phyloP scores from a whole-genome alignment of 352 stramenopile genomes.

The Phytophthora hibernalis region DNA sequence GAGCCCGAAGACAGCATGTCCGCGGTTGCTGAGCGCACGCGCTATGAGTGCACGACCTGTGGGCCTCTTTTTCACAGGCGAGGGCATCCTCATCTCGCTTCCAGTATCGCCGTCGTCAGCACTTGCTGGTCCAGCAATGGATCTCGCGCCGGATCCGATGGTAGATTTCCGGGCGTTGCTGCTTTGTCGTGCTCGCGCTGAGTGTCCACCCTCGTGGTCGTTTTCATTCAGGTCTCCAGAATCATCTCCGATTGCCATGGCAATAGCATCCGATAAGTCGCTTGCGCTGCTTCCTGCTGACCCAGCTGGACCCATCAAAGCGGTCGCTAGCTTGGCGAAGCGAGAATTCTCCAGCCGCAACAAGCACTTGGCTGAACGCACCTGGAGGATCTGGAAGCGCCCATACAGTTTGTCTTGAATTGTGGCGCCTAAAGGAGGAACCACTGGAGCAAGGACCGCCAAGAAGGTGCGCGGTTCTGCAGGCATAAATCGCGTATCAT shows the following conservation, averaged over 20 bases:
- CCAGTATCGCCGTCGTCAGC: conserved; percentile 31
- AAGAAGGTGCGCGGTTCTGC: conserved; percentile 70
- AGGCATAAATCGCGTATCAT: conserved; percentile 76
- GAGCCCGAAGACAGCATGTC: conserved; percentile 28
- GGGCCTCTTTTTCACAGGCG: conserved; percentile 66
- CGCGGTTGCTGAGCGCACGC: conserved; percentile 50
- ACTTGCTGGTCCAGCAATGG: conserved; percentile 7
- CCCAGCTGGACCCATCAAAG: conserved; percentile 20
- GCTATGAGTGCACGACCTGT: conserved; percentile 36
- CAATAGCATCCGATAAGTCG: conserved; percentile 46
- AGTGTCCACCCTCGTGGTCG: conserved; percentile 13
- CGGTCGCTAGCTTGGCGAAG: conserved; percentile 42
- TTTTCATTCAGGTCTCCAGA: conserved; percentile 3
- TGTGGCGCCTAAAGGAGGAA: conserved; percentile 49
- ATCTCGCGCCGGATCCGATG: conserved; percentile 12
- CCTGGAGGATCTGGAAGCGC: conserved; percentile 67
- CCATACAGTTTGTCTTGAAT: conserved; percentile 83
- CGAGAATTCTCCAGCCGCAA: conserved; percentile 65
- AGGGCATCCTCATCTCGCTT: conserved; percentile 55
- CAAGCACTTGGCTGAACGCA: conserved; percentile 67
- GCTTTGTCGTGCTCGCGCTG: neutral
- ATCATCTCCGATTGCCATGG: conserved; percentile 48
- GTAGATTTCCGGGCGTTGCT: conserved; percentile 20
- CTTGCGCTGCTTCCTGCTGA: conserved; percentile 32
- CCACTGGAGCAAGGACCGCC: conserved; percentile 43